A percentile compares a stretch with the other conserved stretches of the same genome.
These are phyloP conservation scores for Groenewaldozyma auringiensis DNA, from an alignment of 1,139 yeast genomes.

Conservation along the genomic window DNA sequence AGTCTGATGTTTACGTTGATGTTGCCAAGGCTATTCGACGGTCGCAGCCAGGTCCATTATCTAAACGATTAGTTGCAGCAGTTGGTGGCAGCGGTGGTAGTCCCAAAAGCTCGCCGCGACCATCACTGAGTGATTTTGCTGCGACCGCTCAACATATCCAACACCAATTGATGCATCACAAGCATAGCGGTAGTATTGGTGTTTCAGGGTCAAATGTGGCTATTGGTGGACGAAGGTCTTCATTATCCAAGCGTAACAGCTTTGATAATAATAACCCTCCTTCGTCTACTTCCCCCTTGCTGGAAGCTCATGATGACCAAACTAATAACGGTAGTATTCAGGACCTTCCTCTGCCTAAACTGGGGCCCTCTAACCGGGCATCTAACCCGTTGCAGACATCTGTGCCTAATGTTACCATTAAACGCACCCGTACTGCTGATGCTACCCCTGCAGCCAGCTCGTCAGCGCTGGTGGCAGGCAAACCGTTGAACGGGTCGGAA, in stretches of 20 bases:
- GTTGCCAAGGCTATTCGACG: slow-evolving; percentile 74
- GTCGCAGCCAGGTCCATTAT: slow-evolving; percentile 75
- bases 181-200: slow-evolving; percentile 2
- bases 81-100: slow-evolving; percentile 1
- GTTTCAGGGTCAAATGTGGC: not conserved
- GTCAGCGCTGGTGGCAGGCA: not conserved
- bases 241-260: not conserved
- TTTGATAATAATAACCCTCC: not conserved
- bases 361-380: slow-evolving; percentile 56
- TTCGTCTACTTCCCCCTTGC: not conserved
- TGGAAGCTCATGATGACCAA: not conserved
- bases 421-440: slow-evolving; percentile 17
- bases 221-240: not conserved
- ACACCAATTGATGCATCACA: slow-evolving; percentile 3
- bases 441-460: not conserved
- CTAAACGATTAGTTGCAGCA: slow-evolving; percentile 39
- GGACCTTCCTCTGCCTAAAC: slow-evolving; percentile 20
- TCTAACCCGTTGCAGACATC: slow-evolving; percentile 70
- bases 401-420: slow-evolving; percentile 44
- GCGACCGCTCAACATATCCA: slow-evolving; percentile 1
- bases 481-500: not conserved
- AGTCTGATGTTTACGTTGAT: slow-evolving; percentile 90
- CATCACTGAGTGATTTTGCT: slow-evolving; percentile 3
- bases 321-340: slow-evolving; percentile 5
- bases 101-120: slow-evolving; percentile 5